Percentiles rank a stretch among this genome's conserved stretches.
Evolutionary conservation across 352 stramenopile species (phyloP).

Genomic region (Globisporangium cylindrosporum): DNA sequence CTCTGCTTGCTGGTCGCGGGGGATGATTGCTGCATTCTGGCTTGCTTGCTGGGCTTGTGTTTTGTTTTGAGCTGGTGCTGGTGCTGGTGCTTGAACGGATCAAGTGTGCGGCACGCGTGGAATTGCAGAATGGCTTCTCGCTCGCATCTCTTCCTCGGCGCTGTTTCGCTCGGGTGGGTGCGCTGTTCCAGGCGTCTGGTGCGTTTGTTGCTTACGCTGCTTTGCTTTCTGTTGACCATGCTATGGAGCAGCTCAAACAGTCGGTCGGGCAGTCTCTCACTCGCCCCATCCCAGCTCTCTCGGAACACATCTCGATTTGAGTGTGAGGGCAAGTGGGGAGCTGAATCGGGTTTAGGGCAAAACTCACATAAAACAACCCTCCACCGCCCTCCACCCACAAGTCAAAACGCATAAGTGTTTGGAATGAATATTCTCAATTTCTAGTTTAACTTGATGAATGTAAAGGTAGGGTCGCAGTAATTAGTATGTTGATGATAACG

Average conservation of each 20-base stretch:
- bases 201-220: background rate
- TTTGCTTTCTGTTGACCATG: background rate
- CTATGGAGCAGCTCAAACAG: too few species aligned
- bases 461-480: background rate
- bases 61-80: background rate
- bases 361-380: background rate
- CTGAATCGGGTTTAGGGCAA: background rate
- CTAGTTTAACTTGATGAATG: background rate
- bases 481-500: background rate
- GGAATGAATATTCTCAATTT: background rate
- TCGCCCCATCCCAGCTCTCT: background rate
- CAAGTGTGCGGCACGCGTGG: conserved; percentile 1
- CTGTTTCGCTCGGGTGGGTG: background rate
- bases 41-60: background rate
- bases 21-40: conserved; percentile 2
- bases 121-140: conserved; percentile 11
- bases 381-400: background rate
- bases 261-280: background rate
- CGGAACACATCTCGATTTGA: background rate
- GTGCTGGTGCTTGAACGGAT: background rate
- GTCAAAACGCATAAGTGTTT: background rate
- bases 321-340: background rate
- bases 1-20: conserved; percentile 1
- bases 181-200: background rate
- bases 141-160: background rate